These are phyloP conservation scores for Hippophae tibetana DNA, from an alignment of 306 rosid genomes.

Conservation along the genomic window DNA sequence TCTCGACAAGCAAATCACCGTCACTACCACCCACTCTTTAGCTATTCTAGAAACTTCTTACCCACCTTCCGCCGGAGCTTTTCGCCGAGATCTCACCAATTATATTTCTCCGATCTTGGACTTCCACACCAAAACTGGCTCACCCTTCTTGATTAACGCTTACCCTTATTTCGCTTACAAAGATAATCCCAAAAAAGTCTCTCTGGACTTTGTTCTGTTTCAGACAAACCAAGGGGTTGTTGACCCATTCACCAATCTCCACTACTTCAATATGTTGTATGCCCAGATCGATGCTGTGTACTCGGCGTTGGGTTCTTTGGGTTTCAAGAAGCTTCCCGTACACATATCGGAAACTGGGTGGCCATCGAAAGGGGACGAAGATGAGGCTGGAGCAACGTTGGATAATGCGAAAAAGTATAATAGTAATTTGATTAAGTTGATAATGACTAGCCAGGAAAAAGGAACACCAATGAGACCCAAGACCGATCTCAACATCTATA, in stretches of 20 bases:
- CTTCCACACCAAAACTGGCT: conserved; percentile 72
- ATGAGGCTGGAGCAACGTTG: conserved; percentile 67
- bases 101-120: conserved; percentile 50
- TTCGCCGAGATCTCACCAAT: conserved; percentile 54
- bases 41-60: conserved; percentile 62
- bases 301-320: conserved; percentile 43
- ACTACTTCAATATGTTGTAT: conserved; percentile 81
- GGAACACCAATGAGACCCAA: conserved; percentile 79
- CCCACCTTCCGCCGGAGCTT: conserved; percentile 80
- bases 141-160: conserved; percentile 85
- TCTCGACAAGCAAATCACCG: conserved; percentile 58
- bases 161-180: conserved; percentile 97
- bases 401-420: conserved; percentile 91
- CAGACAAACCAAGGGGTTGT: conserved; percentile 69
- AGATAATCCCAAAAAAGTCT: conserved; percentile 56
- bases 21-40: conserved; percentile 76
- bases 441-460: conserved; percentile 26
- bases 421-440: conserved; percentile 57
- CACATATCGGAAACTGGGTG: conserved; percentile 96
- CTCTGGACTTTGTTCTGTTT: conserved; percentile 67
- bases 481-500: conserved; percentile 71
- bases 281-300: conserved; percentile 96
- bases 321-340: conserved; percentile 60
- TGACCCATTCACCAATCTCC: conserved; percentile 60
- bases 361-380: conserved; percentile 86